phyloP scores from a whole-genome alignment of 2,329 filamentous ascomycete species.

The Epichloe uncinata region DNA sequence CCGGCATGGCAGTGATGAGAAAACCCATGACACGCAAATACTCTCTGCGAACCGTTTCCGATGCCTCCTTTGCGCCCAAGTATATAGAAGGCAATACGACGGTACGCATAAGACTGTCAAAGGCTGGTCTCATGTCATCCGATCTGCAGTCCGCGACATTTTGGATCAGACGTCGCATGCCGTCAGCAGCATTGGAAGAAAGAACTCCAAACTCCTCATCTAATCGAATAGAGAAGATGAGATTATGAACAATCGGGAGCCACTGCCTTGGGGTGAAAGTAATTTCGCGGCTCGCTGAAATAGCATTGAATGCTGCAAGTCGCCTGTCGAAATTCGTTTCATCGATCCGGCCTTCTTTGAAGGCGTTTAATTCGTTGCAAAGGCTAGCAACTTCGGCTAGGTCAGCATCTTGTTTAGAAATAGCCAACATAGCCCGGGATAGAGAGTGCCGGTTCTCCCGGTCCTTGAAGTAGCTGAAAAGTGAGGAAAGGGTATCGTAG shows the following conservation, averaged over 20 bases:
- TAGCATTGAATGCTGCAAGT: constrained; percentile 58
- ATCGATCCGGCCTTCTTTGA: constrained; percentile 56
- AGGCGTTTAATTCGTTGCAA: constrained; percentile 71
- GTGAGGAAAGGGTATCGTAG: constrained; percentile 60
- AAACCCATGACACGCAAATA: constrained; percentile 71
- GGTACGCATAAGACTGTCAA: constrained; percentile 44
- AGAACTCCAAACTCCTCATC: constrained; percentile 82
- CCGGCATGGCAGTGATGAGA: constrained; percentile 56
- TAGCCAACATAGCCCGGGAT: constrained; percentile 58
- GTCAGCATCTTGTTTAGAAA: constrained; percentile 50
- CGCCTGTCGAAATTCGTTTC: constrained; percentile 81
- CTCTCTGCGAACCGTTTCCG: constrained; percentile 75
- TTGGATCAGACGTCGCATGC: constrained; percentile 65
- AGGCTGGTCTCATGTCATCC: constrained; percentile 26
- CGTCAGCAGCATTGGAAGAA: constrained; percentile 65
- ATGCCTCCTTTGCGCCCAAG: constrained; percentile 59
- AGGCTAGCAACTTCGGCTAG: constrained; percentile 52
- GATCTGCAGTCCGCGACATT: constrained; percentile 32
- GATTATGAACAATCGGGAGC: constrained; percentile 77
- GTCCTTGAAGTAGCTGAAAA: constrained; percentile 88
- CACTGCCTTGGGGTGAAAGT: constrained; percentile 61
- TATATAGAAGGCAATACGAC: constrained; percentile 66
- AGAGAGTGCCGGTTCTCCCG: constrained; percentile 60
- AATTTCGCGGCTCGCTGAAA: constrained; percentile 49
- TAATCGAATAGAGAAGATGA: constrained; percentile 74